A percentile compares a stretch with the other conserved stretches of the same genome.
These are phyloP conservation scores for Schizopora paradoxa DNA, from an alignment of 1,284 basidiomycete genomes.

Conservation along the genomic window DNA sequence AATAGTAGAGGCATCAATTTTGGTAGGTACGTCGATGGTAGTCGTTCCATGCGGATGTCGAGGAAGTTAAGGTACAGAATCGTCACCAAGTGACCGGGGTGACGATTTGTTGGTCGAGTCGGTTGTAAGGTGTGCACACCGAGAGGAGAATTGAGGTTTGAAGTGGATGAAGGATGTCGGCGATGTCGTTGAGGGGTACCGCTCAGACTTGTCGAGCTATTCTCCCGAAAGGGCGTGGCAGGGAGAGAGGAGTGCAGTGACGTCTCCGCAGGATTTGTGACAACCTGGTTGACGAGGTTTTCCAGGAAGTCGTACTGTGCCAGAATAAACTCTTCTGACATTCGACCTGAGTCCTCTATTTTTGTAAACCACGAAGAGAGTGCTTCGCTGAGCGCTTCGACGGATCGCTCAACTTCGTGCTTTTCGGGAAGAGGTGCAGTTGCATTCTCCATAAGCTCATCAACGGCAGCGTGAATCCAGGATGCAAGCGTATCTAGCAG, in stretches of 20 bases:
- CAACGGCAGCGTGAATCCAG: conserved; percentile 63
- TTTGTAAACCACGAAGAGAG: conserved; percentile 45
- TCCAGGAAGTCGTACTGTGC: conserved; percentile 55
- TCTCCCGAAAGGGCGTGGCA: conserved; percentile 23
- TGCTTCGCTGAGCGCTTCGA: conserved; percentile 53
- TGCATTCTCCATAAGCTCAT: conserved; percentile 40
- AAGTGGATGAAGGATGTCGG: conserved; percentile 51
- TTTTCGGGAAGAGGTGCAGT: conserved; percentile 38
- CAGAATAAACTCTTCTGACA: conserved; percentile 50
- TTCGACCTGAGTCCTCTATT: conserved; percentile 48
- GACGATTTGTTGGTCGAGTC: conserved; percentile 29
- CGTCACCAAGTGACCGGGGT: conserved; percentile 55
- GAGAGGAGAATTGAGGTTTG: conserved; percentile 28
- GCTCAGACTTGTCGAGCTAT: neutral
- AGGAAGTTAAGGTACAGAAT: conserved; percentile 62
- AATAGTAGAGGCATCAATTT: conserved; percentile 66
- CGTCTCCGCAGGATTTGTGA: conserved; percentile 35
- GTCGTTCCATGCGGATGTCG: conserved; percentile 47
- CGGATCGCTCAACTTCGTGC: conserved; percentile 53
- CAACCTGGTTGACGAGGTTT: conserved; percentile 46
- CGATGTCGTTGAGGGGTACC: conserved; percentile 40
- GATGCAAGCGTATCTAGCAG: conserved; percentile 49
- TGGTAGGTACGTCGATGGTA: conserved; percentile 48
- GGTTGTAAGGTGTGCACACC: conserved; percentile 27
- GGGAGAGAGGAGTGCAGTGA: conserved; percentile 25